Evolutionary conservation across 2,329 filamentous ascomycete species (phyloP), one percentile per base, ranked within the genome.

Genomic region (Cytospora leucostoma): DNA sequence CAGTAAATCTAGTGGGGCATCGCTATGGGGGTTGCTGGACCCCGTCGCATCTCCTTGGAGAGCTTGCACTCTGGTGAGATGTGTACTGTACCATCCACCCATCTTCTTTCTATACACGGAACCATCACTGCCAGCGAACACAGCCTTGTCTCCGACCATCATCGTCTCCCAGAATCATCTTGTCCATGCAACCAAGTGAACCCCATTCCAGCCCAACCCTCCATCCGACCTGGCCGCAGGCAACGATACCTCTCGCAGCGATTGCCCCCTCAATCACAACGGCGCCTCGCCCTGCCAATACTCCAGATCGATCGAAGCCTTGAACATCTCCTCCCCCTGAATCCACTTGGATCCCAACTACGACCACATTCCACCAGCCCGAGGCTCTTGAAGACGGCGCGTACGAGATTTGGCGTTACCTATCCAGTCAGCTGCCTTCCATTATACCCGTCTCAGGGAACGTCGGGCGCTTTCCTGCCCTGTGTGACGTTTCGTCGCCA

Each of bases 401-500:
- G 38, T 21, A 21, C 27, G n/a, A 49, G 38, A 55, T 55, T 27
- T 52, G 51, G 51, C 49, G 58, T 53, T 8, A 34, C 44, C 38
- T 32, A 7, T 33, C 59, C 49, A 7, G 59, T 34, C 38, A 40
- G 7, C 44, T 53, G 27, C 51, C 19, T 61, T 32, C 59, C 38
- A 44, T 53, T 38, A 49, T n/a, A 55, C 51, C 38, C 55, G 50
- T 38, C 57, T 21, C 38, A 50, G 52, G 58, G 34, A 56, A 54
- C 57, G 17, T 61, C 50, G 50, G 62, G 47, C 49, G 59, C 56
- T 35, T 56, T 32, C 58, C 50, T 40, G 53, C 59, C 32, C 59
- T 49, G 63, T 49, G 65, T 65, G 63, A 65, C 59, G 56, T 67
- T 67, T 64, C 67, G 66, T 67, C 74, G 75, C 77, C 81, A 88